Conservation (phyloP, 2,329 filamentous ascomycete species). For the Claviceps sorghi region DNA sequence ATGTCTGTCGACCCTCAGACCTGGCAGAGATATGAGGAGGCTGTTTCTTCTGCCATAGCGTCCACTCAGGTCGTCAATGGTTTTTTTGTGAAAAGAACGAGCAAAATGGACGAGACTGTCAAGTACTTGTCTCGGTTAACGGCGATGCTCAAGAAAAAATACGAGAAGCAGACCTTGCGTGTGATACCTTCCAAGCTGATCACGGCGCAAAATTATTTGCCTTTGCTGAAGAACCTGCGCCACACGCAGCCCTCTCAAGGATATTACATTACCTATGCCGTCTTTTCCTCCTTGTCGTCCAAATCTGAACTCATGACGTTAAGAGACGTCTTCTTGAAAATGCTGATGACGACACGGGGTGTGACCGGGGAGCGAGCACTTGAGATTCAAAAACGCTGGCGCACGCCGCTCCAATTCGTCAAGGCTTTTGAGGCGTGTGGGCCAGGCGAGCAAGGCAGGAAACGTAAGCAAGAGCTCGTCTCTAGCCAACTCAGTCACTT, state of each 20-base stretch:
- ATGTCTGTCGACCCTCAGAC: constrained; percentile 43
- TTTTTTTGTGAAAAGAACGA: constrained; percentile 64
- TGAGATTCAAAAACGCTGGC: constrained; percentile 67
- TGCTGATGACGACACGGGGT: constrained; percentile 69
- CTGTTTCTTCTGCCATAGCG: constrained; percentile 58
- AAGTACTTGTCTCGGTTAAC: constrained; percentile 63
- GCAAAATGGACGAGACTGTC: constrained; percentile 64
- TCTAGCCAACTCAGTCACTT: constrained; percentile 39
- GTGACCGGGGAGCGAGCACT: constrained; percentile 65
- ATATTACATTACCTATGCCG: constrained; percentile 53
- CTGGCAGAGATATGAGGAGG: constrained; percentile 45
- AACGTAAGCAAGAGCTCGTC: constrained; percentile 46
- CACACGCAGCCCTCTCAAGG: constrained; percentile 32
- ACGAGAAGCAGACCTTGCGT: constrained; percentile 41
- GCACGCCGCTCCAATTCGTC: constrained; percentile 57
- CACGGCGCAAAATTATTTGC: constrained; percentile 50
- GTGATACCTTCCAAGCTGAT: constrained; percentile 54
- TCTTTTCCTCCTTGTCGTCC: constrained; percentile 56
- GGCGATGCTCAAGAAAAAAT: constrained; percentile 47
- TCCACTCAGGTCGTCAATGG: constrained; percentile 66
- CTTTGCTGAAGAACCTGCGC: constrained; percentile 44
- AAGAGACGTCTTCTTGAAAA: constrained; percentile 64
- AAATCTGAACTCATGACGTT: constrained; percentile 64
- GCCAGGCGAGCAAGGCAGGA: constrained; percentile 32
- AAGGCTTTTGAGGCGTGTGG: constrained; percentile 49